A percentile compares a stretch with the other conserved stretches of the same genome.
Evolutionary conservation across 495 filamentous ascomycete genomes (phyloP).

Genomic region (Podospora pseudopauciseta): DNA sequence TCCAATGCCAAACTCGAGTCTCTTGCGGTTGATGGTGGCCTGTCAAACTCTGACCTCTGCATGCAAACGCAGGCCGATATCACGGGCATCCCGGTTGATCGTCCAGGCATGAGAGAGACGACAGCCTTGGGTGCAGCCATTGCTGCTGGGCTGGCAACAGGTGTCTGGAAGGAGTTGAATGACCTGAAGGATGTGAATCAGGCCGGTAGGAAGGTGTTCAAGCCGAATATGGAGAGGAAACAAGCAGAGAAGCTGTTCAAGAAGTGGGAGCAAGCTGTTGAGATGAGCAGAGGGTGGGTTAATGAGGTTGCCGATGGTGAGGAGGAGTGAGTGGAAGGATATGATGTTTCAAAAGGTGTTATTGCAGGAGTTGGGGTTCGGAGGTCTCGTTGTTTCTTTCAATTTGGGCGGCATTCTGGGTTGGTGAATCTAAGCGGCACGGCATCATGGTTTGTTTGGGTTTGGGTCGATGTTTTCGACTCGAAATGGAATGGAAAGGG

Average conservation of each 20-base stretch:
- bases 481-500: not conserved
- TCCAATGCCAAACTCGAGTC: constrained; percentile 70
- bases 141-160: constrained; percentile 82
- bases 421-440: not conserved
- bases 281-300: constrained; percentile 87
- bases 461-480: not conserved
- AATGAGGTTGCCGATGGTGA: constrained; percentile 22
- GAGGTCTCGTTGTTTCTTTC: not conserved
- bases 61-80: constrained; percentile 98
- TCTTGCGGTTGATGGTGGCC: constrained; percentile 88
- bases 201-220: constrained; percentile 69
- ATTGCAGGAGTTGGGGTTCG: not conserved
- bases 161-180: constrained; percentile 74
- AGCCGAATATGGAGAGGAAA: constrained; percentile 57
- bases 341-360: not conserved
- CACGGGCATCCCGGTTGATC: constrained; percentile 80
- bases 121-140: constrained; percentile 93
- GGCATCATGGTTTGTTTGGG: not conserved
- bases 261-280: constrained; percentile 81
- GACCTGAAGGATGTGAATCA: constrained; percentile 78
- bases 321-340: not conserved
- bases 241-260: constrained; percentile 66
- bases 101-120: constrained; percentile 89
- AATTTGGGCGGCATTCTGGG: not conserved
- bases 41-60: constrained; percentile 89